Percentiles rank a stretch among this genome's conserved stretches.
Evolutionary conservation across 2,329 filamentous ascomycete genomes (phyloP).

Genomic region (Rachicladosporium sp.): DNA sequence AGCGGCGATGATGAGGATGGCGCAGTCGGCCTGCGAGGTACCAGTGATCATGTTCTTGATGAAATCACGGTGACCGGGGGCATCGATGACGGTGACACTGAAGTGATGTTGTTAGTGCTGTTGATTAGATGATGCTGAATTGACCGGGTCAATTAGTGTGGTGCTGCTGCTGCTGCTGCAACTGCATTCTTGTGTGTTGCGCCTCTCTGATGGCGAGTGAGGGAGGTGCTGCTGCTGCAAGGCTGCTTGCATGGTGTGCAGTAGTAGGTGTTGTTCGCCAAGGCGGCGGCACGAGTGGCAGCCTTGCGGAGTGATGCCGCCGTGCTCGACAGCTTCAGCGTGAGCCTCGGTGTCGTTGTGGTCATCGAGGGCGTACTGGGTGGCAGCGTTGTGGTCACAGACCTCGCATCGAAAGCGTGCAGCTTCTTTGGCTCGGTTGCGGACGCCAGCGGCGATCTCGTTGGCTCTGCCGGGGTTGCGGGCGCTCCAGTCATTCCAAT

Average conservation of each 20-base stretch:
- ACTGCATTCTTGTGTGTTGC: slow-evolving; percentile 8
- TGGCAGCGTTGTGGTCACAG: too few relatives aligned
- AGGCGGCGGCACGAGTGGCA: too few relatives aligned
- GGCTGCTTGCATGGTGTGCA: too few relatives aligned
- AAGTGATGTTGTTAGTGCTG: background rate
- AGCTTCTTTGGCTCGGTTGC: background rate
- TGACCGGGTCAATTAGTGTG: too few relatives aligned
- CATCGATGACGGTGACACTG: slow-evolving; percentile 44
- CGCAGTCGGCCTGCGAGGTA: slow-evolving; percentile 99
- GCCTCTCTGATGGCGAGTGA: too few relatives aligned
- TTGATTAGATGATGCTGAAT: background rate
- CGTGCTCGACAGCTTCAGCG: too few relatives aligned
- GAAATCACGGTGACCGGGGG: slow-evolving; percentile 99
- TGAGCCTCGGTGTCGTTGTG: too few relatives aligned
- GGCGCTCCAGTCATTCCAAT: background rate
- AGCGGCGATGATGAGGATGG: slow-evolving; percentile 98
- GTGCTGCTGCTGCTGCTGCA: background rate
- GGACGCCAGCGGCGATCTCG: background rate
- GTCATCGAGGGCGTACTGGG: too few relatives aligned
- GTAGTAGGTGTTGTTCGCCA: too few relatives aligned
- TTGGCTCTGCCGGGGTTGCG: background rate
- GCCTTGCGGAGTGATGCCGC: too few relatives aligned
- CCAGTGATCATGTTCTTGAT: slow-evolving; percentile 99
- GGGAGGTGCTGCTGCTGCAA: too few relatives aligned
- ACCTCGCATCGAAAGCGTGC: too few relatives aligned